phyloP scores from a whole-genome alignment of 306 rosid species.

The Dicorynia guianensis region DNA sequence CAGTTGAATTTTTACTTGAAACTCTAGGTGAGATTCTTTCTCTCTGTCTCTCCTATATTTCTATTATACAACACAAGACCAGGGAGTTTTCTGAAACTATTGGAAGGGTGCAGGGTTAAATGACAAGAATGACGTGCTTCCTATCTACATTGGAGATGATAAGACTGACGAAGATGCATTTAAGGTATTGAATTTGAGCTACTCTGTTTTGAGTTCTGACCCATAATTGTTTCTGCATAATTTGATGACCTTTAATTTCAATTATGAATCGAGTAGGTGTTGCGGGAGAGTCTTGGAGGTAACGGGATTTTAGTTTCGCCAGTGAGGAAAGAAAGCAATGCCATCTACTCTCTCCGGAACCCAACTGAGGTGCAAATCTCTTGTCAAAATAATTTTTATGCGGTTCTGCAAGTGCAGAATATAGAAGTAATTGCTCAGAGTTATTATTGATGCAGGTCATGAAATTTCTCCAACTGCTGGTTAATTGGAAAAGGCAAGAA shows the following conservation, averaged over 20 bases:
- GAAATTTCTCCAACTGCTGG: slow-evolving; percentile 80
- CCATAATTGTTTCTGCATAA: not conserved
- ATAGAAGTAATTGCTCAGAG: not conserved
- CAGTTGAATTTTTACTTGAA: slow-evolving; percentile 89
- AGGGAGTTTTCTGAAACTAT: not conserved
- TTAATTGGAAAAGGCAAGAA: slow-evolving; percentile 62
- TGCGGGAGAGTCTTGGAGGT: slow-evolving; percentile 67
- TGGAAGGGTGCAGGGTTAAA: slow-evolving; percentile 60
- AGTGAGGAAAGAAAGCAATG: slow-evolving; percentile 77
- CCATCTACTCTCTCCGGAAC: slow-evolving; percentile 79
- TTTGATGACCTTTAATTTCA: not conserved
- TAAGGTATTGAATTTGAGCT: slow-evolving; percentile 53
- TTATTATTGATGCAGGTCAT: slow-evolving; percentile 63
- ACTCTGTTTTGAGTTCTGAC: not conserved
- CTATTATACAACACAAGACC: not conserved
- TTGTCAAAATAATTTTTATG: not conserved
- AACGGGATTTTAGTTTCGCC: slow-evolving; percentile 87
- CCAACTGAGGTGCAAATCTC: slow-evolving; percentile 65
- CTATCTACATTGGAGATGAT: slow-evolving; percentile 91
- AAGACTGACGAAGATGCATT: slow-evolving; percentile 95
- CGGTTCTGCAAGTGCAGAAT: not conserved
- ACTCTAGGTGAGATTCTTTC: slow-evolving; percentile 64
- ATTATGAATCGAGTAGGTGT: slow-evolving; percentile 48
- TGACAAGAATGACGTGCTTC: slow-evolving; percentile 66
- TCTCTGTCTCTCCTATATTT: not conserved